A percentile compares a stretch with the other conserved stretches of the same genome.
These are phyloP conservation scores for Vitis hybrid DNA, from an alignment of 177 flowering plant species.

Conservation along the genomic window DNA sequence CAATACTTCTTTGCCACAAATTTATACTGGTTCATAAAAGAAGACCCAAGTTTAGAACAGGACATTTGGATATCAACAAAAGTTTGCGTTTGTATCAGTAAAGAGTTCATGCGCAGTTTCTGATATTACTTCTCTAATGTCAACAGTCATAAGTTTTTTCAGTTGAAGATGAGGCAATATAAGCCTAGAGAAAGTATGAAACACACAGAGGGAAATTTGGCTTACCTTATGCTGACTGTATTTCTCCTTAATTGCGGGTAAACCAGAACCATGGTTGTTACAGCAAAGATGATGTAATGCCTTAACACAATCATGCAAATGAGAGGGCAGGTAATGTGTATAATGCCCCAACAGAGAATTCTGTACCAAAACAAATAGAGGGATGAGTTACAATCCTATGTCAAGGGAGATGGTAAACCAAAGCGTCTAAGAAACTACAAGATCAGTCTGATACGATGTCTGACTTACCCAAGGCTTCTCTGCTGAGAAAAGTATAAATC, in stretches of 20 bases:
- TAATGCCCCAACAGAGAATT: constrained; percentile 77
- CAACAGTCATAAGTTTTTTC: too few relatives aligned
- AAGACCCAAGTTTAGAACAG: neutral
- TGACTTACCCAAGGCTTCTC: constrained; percentile 86
- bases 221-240: constrained; percentile 94
- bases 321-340: constrained; percentile 74
- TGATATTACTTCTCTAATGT: too few relatives aligned
- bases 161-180: too few relatives aligned
- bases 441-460: neutral
- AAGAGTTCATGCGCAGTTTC: too few relatives aligned
- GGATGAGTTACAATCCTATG: too few relatives aligned
- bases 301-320: constrained; percentile 63
- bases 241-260: constrained; percentile 90
- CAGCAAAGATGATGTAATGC: constrained; percentile 71
- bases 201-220: constrained; percentile 1
- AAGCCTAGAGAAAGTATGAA: neutral
- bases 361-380: constrained; percentile 35
- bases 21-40: constrained; percentile 65
- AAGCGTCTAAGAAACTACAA: too few relatives aligned
- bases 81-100: too few relatives aligned
- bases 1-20: constrained; percentile 82
- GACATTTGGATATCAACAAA: neutral
- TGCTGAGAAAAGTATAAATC: constrained; percentile 57
- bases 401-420: too few relatives aligned
- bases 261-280: constrained; percentile 42